Conservation (phyloP, 1,284 basidiomycete genomes). For the Malassezia dermatis region DNA sequence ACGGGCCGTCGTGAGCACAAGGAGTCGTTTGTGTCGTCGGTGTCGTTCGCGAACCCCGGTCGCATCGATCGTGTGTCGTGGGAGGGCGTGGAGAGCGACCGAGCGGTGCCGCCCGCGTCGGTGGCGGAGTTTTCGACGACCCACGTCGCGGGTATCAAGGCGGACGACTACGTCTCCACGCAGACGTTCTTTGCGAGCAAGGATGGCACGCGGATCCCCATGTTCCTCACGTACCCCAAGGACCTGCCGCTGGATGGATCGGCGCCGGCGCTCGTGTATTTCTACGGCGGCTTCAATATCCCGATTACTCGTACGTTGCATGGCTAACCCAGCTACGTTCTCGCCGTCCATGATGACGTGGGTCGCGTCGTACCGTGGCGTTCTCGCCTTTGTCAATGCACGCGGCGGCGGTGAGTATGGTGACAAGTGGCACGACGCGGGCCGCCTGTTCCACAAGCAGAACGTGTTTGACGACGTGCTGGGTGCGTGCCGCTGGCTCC, state of each 20-base stretch:
- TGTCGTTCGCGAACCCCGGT: slow-evolving; percentile 65
- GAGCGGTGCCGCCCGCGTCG: slow-evolving; percentile 29
- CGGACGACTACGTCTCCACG: slow-evolving; percentile 62
- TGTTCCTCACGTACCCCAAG: slow-evolving; percentile 74
- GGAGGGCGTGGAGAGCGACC: slow-evolving; percentile 35
- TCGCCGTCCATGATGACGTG: slow-evolving; percentile 65
- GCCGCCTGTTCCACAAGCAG: slow-evolving; percentile 47
- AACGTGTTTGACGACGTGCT: slow-evolving; percentile 64
- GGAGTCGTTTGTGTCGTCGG: slow-evolving; percentile 62
- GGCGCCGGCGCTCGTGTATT: slow-evolving; percentile 69
- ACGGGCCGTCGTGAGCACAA: slow-evolving; percentile 55
- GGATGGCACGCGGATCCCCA: slow-evolving; percentile 71
- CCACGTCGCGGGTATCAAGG: slow-evolving; percentile 58
- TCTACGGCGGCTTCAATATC: slow-evolving; percentile 54
- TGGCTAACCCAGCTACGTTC: slow-evolving; percentile 51
- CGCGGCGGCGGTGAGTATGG: slow-evolving; percentile 77
- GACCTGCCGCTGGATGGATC: slow-evolving; percentile 63
- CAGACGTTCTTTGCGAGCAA: slow-evolving; percentile 59
- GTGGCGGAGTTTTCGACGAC: slow-evolving; percentile 59
- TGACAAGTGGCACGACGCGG: slow-evolving; percentile 53
- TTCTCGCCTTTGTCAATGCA: slow-evolving; percentile 57
- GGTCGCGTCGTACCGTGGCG: slow-evolving; percentile 62
- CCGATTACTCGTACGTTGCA: slow-evolving; percentile 50
- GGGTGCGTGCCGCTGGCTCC: slow-evolving; percentile 59
- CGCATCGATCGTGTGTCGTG: slow-evolving; percentile 51